phyloP scores from a whole-genome alignment of 768 basidiomycete species.

The Dendrothele bispora region DNA sequence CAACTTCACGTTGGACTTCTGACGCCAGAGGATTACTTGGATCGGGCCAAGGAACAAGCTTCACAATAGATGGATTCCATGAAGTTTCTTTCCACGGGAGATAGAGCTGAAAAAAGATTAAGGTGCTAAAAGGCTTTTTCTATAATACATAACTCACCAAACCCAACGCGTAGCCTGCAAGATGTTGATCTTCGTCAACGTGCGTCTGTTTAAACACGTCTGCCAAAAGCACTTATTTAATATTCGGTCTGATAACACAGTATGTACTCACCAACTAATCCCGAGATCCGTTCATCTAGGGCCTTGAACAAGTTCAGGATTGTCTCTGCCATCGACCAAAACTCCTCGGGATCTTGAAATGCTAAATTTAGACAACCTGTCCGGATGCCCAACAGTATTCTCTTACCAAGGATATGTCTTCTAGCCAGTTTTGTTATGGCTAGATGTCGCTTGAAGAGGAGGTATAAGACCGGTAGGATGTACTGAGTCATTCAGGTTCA shows the following conservation, averaged over 20 bases:
- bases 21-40: not conserved
- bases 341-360: slow-evolving; percentile 23
- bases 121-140: no score
- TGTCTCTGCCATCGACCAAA: slow-evolving; percentile 22
- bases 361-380: no score
- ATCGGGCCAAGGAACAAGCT: slow-evolving; percentile 2
- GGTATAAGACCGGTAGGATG: slow-evolving; percentile 31
- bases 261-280: slow-evolving; percentile 23
- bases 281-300: slow-evolving; percentile 18
- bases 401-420: slow-evolving; percentile 24
- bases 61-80: not conserved
- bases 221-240: no score
- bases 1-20: not conserved
- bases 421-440: slow-evolving; percentile 28
- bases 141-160: slow-evolving; percentile 16
- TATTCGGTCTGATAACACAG: not conserved
- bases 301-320: slow-evolving; percentile 20
- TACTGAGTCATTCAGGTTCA: slow-evolving; percentile 17
- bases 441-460: slow-evolving; percentile 31
- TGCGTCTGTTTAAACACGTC: slow-evolving; percentile 21
- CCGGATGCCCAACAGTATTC: no score
- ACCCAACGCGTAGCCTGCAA: slow-evolving; percentile 18
- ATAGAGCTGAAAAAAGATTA: not conserved
- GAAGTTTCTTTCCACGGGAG: not conserved
- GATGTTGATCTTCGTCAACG: slow-evolving; percentile 13